Percentiles rank a stretch among this genome's conserved stretches.
Evolutionary conservation across 2,329 filamentous ascomycete species (phyloP).

Genomic region (Clarireedia hainanense): DNA sequence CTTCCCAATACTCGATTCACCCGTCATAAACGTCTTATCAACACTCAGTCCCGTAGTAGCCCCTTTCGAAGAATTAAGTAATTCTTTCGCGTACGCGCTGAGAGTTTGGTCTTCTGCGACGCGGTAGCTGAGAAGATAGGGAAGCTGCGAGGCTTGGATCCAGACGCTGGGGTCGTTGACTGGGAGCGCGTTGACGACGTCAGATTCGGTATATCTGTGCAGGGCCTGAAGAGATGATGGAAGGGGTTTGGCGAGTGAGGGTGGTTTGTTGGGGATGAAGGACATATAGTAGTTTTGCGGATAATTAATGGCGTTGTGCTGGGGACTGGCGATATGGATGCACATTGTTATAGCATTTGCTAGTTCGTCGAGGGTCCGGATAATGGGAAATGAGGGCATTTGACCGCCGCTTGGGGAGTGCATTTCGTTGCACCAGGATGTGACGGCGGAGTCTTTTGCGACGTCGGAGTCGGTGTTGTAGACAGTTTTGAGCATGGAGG

Average conservation of each 20-base stretch:
- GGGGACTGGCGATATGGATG: slow-evolving; percentile 43
- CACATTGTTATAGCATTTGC: slow-evolving; percentile 42
- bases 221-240: slow-evolving; percentile 21
- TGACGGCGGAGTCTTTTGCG: slow-evolving; percentile 29
- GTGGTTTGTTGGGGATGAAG: slow-evolving; percentile 39
- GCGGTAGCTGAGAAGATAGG: slow-evolving; percentile 38
- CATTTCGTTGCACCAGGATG: slow-evolving; percentile 36
- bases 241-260: slow-evolving; percentile 31
- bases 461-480: slow-evolving; percentile 30
- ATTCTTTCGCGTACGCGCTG: background rate
- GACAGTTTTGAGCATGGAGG: slow-evolving; percentile 30
- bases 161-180: slow-evolving; percentile 36
- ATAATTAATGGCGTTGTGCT: slow-evolving; percentile 45
- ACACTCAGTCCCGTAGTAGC: no score
- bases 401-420: slow-evolving; percentile 29
- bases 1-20: no score
- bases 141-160: slow-evolving; percentile 38
- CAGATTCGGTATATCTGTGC: slow-evolving; percentile 1
- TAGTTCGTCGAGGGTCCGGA: slow-evolving; percentile 35
- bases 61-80: background rate
- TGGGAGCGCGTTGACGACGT: slow-evolving; percentile 31
- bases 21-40: no score
- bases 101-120: slow-evolving; percentile 35
- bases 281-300: slow-evolving; percentile 43
- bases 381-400: slow-evolving; percentile 36